Percentiles rank a stretch among this genome's conserved stretches.
Evolutionary conservation across 2,329 filamentous ascomycete genomes (phyloP).

Genomic region (Aspergillus pseudotamarii): DNA sequence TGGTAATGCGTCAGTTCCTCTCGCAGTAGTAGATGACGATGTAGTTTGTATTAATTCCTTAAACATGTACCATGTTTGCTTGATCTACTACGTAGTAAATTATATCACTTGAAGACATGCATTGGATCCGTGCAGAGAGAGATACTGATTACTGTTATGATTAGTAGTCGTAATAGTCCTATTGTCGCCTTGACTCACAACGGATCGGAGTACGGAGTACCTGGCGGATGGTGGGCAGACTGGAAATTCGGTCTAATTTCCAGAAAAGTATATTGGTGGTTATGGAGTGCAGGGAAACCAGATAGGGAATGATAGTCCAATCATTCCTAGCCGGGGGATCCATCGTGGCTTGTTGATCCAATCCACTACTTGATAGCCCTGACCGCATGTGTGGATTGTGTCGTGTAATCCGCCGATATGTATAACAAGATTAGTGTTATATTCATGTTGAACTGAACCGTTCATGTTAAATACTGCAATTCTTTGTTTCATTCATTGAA

Average conservation of each 20-base stretch:
- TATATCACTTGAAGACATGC: not conserved
- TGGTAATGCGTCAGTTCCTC: not conserved
- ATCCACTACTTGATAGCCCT: constrained; percentile 4
- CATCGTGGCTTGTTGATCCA: constrained; percentile 22
- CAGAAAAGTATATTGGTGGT: not conserved
- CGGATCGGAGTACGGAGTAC: not conserved
- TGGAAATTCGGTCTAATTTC: not conserved
- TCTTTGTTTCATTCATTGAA: not conserved
- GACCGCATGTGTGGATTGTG: not conserved
- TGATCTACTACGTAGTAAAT: too few relatives aligned
- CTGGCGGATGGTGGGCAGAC: not conserved
- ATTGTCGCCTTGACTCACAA: not conserved
- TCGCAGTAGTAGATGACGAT: not conserved
- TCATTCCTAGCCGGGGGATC: constrained; percentile 13
- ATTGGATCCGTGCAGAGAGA: not conserved
- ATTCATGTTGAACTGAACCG: not conserved
- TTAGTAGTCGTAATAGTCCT: not conserved
- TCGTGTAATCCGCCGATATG: not conserved
- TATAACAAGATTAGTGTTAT: not conserved
- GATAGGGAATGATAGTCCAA: constrained; percentile 1
- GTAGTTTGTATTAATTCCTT: not conserved
- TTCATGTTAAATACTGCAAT: not conserved
- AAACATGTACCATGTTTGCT: not conserved
- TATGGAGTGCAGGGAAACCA: not conserved
- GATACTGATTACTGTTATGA: not conserved